Conservation (phyloP, 768 basidiomycete species). For the Macrolepiota dolichaula region DNA sequence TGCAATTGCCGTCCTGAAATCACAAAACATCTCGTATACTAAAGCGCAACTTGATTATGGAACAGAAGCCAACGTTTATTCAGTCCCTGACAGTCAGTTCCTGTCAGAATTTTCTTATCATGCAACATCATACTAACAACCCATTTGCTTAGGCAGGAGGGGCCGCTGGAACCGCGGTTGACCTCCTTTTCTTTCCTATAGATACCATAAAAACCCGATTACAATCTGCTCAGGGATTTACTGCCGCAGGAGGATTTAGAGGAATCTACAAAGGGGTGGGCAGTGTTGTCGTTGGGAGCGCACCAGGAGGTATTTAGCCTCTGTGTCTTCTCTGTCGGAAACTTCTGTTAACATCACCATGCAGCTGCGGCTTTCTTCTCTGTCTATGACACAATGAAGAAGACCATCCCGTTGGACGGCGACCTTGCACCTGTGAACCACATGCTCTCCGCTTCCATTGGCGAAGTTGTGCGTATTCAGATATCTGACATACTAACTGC, state of each 20-base stretch:
- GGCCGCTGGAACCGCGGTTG: conserved; percentile 88
- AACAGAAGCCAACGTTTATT: conserved; percentile 35
- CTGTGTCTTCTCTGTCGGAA: not conserved
- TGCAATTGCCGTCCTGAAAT: not conserved
- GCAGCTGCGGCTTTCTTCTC: conserved; percentile 94
- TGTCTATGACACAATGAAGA: conserved; percentile 88
- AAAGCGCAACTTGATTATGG: not conserved
- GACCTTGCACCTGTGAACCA: conserved; percentile 60
- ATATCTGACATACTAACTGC: conserved; percentile 5
- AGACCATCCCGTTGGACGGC: conserved; percentile 56
- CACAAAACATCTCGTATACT: not conserved
- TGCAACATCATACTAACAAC: conserved; percentile 2
- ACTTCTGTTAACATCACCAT: not conserved
- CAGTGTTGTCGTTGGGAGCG: conserved; percentile 91
- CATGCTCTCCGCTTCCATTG: conserved; percentile 55
- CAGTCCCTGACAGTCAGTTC: conserved; percentile 45
- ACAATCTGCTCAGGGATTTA: conserved; percentile 86
- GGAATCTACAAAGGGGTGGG: conserved; percentile 94
- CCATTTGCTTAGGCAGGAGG: conserved; percentile 66
- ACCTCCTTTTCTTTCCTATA: conserved; percentile 94
- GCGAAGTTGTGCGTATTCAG: conserved; percentile 47
- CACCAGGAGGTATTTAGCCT: conserved; percentile 74
- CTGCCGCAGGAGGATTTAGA: conserved; percentile 78
- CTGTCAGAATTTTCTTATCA: conserved; percentile 3
- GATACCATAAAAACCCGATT: conserved; percentile 96